These are phyloP conservation scores for Penicillium robsamsonii DNA, from an alignment of 495 filamentous ascomycete species.

Conservation along the genomic window DNA sequence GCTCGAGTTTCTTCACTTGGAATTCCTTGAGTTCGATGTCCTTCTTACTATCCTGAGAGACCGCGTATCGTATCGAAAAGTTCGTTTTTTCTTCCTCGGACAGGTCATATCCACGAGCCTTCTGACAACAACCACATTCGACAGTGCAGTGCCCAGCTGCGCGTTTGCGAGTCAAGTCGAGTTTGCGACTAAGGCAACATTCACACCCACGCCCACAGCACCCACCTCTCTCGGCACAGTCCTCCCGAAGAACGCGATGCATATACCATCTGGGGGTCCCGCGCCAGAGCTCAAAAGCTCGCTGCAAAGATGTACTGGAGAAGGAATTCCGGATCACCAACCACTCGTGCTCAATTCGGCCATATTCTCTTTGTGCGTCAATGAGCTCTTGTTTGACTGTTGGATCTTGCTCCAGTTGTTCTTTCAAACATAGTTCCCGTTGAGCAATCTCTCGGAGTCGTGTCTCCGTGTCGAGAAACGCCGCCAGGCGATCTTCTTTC, in stretches of 20 bases:
- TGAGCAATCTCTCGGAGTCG: neutral
- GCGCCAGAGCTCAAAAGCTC: neutral
- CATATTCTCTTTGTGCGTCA: neutral
- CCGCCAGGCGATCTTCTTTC: too few relatives aligned
- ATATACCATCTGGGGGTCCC: slow-evolving; percentile 10
- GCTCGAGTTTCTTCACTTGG: too few relatives aligned
- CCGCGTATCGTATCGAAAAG: too few relatives aligned
- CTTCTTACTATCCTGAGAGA: too few relatives aligned
- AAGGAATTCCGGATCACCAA: neutral
- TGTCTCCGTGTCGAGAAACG: neutral
- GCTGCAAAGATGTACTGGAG: neutral
- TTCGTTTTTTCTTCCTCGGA: too few relatives aligned
- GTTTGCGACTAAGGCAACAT: too few relatives aligned
- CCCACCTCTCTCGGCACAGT: slow-evolving; percentile 8
- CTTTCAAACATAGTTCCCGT: neutral
- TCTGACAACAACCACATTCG: too few relatives aligned
- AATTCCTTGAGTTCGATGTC: too few relatives aligned
- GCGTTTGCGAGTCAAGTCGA: too few relatives aligned
- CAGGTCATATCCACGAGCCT: too few relatives aligned
- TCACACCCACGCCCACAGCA: slow-evolving; percentile 12
- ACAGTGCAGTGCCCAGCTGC: too few relatives aligned
- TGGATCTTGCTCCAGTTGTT: neutral
- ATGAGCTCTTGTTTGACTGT: neutral
- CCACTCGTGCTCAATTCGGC: neutral
- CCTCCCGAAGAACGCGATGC: slow-evolving; percentile 1